These are phyloP conservation scores for Lactarius tabidus DNA, from an alignment of 768 basidiomycete genomes.

Conservation along the genomic window DNA sequence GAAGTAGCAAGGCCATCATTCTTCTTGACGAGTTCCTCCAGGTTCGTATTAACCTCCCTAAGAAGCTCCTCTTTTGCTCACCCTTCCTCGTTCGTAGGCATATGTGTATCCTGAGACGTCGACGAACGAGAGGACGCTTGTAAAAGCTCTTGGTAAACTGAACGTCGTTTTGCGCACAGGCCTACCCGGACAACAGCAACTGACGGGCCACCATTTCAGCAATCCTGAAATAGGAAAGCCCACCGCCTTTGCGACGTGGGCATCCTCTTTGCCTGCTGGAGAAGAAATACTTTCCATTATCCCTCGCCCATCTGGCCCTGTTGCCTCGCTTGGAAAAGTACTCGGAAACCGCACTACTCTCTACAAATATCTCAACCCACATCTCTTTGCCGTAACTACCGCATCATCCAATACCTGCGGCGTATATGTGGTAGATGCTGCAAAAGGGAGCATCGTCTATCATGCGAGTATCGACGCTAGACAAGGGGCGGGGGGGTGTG, in stretches of 20 bases:
- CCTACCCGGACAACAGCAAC: conserved; percentile 38
- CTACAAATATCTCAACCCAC: conserved; percentile 92
- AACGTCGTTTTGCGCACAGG: conserved; percentile 55
- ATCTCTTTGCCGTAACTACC: conserved; percentile 66
- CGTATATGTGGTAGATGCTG: conserved; percentile 74
- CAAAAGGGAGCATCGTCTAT: conserved; percentile 76
- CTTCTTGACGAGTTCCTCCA: conserved; percentile 76
- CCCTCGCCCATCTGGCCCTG: conserved; percentile 44
- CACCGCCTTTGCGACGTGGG: conserved; percentile 64
- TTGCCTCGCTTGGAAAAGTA: conserved; percentile 81
- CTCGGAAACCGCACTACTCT: conserved; percentile 83
- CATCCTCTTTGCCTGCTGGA: conserved; percentile 47
- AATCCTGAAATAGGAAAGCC: conserved; percentile 41
- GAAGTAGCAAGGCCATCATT: conserved; percentile 47
- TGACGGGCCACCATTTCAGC: conserved; percentile 56
- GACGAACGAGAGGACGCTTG: conserved; percentile 42
- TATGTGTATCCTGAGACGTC: conserved; percentile 64
- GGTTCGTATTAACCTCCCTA: conserved; percentile 37
- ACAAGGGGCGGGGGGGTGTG: conserved; percentile 43
- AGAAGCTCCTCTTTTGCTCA: conserved; percentile 1
- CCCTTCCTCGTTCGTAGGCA: conserved; percentile 39
- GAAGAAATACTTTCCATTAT: conserved; percentile 58
- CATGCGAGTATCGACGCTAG: conserved; percentile 49
- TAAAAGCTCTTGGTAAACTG: conserved; percentile 41
- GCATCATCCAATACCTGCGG: conserved; percentile 42